Conservation (phyloP, 2,329 filamentous ascomycete species). For the Leptodontidium sp. region DNA sequence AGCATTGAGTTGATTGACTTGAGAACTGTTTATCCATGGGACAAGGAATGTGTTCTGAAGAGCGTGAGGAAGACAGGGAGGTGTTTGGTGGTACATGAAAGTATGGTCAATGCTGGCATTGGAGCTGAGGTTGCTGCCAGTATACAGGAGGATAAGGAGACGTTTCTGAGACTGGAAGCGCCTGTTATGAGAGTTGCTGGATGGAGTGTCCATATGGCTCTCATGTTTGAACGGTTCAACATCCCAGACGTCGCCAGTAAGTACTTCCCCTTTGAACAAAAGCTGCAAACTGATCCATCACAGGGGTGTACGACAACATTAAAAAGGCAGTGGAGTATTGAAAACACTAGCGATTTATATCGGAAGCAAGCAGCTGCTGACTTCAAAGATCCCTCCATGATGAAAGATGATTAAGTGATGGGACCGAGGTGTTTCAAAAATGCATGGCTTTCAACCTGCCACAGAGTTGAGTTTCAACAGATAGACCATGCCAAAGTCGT, state of each 20-base stretch:
- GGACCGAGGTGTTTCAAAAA: no score
- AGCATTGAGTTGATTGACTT: constrained; percentile 75
- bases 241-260: constrained; percentile 75
- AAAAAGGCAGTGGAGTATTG: constrained; percentile 46
- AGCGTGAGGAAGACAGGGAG: constrained; percentile 76
- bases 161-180: constrained; percentile 73
- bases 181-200: constrained; percentile 75
- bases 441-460: no score
- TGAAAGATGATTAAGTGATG: no score
- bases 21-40: constrained; percentile 77
- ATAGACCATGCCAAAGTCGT: no score
- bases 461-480: no score
- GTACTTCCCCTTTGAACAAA: constrained; percentile 45
- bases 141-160: constrained; percentile 68
- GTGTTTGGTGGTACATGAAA: constrained; percentile 77
- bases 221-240: constrained; percentile 71
- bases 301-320: constrained; percentile 48
- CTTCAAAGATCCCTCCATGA: no score
- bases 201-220: constrained; percentile 72
- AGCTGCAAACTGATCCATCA: constrained; percentile 27
- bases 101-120: constrained; percentile 77
- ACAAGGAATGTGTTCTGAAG: constrained; percentile 68
- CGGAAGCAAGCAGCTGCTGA: background rate
- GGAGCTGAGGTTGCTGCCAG: constrained; percentile 77
- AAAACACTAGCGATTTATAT: background rate